phyloP scores from a whole-genome alignment of 371 early-diverging fungal genomes.

The Vairimorpha apis region DNA sequence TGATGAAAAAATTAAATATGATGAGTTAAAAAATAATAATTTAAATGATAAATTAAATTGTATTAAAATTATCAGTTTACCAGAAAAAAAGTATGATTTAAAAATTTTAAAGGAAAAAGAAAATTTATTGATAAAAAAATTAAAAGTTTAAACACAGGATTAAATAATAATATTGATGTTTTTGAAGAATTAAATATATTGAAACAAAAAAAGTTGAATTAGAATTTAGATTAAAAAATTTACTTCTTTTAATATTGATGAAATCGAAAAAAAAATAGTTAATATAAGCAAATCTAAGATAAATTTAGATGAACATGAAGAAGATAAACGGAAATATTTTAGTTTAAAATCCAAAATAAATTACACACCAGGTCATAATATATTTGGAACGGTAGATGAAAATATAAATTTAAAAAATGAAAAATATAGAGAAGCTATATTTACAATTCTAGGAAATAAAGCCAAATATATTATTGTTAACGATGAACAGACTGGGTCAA shows the following conservation, averaged over 20 bases:
- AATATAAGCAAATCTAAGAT: constrained; percentile 21
- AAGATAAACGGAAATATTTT: constrained; percentile 10
- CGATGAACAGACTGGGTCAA: constrained; percentile 74
- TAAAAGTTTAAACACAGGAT: background rate
- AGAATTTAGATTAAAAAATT: constrained; percentile 21
- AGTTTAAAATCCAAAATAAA: constrained; percentile 44
- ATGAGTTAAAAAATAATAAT: constrained; percentile 22
- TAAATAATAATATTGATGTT: constrained; percentile 16
- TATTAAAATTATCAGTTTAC: constrained; percentile 15
- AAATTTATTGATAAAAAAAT: constrained; percentile 34
- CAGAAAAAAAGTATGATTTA: constrained; percentile 42
- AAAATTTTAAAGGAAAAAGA: constrained; percentile 64
- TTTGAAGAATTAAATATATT: constrained; percentile 31
- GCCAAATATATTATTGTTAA: constrained; percentile 70
- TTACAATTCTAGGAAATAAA: constrained; percentile 53
- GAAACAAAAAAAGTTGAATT: constrained; percentile 27
- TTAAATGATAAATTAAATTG: constrained; percentile 38
- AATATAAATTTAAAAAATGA: constrained; percentile 58
- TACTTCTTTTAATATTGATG: background rate
- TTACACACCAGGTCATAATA: constrained; percentile 62
- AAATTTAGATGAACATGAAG: constrained; percentile 19
- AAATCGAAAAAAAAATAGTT: constrained; percentile 21
- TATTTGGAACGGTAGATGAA: constrained; percentile 64
- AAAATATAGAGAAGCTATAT: constrained; percentile 63
- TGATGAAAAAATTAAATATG: constrained; percentile 34